phyloP scores from a whole-genome alignment of 2,329 filamentous ascomycete species.

The Neopestalotiopsis sp. region DNA sequence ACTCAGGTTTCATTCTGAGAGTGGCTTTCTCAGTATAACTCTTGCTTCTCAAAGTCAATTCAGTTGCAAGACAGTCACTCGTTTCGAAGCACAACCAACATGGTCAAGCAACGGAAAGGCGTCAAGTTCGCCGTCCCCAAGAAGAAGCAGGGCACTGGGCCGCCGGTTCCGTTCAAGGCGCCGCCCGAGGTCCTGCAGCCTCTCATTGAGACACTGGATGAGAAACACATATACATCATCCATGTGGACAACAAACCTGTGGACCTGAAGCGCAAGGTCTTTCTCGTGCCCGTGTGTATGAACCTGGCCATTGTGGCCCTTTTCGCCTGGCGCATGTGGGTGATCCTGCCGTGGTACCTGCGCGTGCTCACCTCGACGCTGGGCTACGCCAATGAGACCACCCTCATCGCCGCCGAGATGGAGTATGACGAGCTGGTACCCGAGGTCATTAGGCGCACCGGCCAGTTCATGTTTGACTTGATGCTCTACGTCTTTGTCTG shows the following conservation, averaged over 20 bases:
- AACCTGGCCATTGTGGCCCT: conserved; percentile 71
- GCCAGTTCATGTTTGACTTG: conserved; percentile 77
- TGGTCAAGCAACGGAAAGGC: conserved; percentile 35
- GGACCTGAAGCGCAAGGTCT: conserved; percentile 81
- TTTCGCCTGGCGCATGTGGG: conserved; percentile 72
- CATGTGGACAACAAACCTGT: conserved; percentile 78
- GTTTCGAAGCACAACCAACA: conserved; percentile 18
- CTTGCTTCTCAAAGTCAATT: not conserved
- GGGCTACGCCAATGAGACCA: conserved; percentile 70
- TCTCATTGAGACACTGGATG: conserved; percentile 71
- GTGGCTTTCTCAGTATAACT: not conserved
- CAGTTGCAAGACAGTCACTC: not conserved
- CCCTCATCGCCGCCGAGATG: conserved; percentile 63
- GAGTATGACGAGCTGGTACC: conserved; percentile 58
- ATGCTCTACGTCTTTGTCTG: conserved; percentile 70
- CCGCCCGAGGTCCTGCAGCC: conserved; percentile 67
- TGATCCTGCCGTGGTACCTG: conserved; percentile 76
- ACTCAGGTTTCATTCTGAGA: too few relatives aligned
- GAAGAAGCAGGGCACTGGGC: conserved; percentile 38
- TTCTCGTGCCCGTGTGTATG: conserved; percentile 77
- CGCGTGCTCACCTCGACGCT: conserved; percentile 67
- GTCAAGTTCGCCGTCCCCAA: conserved; percentile 31
- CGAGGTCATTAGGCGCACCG: conserved; percentile 64
- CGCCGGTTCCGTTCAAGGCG: conserved; percentile 71
- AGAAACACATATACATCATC: conserved; percentile 78